A percentile compares a stretch with the other conserved stretches of the same genome.
These are phyloP conservation scores for Plasmodium ovale DNA, from an alignment of 169 alveolate species.

Conservation along the genomic window DNA sequence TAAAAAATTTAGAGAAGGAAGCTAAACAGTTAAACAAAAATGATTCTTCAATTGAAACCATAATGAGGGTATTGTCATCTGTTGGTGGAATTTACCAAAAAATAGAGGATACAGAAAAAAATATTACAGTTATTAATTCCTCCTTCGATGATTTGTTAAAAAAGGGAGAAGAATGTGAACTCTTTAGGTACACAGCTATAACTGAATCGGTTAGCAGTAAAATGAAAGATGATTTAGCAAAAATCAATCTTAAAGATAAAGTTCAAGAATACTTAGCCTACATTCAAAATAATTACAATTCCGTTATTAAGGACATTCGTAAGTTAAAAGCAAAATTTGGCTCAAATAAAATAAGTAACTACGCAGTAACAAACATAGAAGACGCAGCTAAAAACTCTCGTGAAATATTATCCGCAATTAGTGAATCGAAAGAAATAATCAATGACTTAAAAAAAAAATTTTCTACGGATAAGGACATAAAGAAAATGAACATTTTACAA, in stretches of 20 bases:
- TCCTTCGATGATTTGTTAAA: slow-evolving; percentile 3
- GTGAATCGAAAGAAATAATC: not conserved
- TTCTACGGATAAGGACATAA: not conserved
- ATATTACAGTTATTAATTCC: not conserved
- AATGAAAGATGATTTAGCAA: not conserved
- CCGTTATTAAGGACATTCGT: not conserved
- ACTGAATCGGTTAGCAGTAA: not conserved
- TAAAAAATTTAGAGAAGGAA: not conserved
- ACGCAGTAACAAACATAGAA: not conserved
- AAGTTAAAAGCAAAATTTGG: not conserved
- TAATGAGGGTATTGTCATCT: not conserved
- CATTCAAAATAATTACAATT: slow-evolving; percentile 4
- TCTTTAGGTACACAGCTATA: not conserved
- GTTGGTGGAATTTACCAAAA: not conserved
- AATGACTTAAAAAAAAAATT: slow-evolving; percentile 5
- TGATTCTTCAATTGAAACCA: not conserved
- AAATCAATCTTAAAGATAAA: not conserved
- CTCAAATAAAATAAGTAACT: not conserved
- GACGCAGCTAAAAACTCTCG: not conserved
- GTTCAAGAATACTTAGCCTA: not conserved
- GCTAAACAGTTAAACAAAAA: not conserved
- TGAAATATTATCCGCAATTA: not conserved
- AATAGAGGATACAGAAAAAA: not conserved
- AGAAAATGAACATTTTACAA: not conserved
- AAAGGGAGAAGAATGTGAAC: not conserved